Conservation (phyloP, 768 basidiomycete species). For the Lactifluus volemus region DNA sequence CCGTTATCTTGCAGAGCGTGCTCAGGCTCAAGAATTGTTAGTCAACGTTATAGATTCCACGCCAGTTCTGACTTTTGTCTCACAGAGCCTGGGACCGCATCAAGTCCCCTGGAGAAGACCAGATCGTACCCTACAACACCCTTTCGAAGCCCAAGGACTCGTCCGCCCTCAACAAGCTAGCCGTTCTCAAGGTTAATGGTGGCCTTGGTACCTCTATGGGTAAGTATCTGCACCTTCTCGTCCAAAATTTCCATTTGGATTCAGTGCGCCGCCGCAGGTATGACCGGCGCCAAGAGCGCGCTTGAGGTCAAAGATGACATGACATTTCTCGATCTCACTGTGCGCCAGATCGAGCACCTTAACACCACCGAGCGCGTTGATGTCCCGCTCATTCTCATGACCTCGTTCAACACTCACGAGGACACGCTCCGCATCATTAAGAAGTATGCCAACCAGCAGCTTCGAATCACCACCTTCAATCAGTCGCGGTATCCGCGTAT, state of each 20-base stretch:
- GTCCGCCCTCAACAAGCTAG: constrained; percentile 54
- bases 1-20: constrained; percentile 84
- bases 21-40: constrained; percentile 79
- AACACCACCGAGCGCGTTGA: constrained; percentile 53
- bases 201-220: constrained; percentile 64
- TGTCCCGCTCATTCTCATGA: constrained; percentile 76
- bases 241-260: not conserved
- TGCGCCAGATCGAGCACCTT: constrained; percentile 61
- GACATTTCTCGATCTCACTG: constrained; percentile 60
- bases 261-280: constrained; percentile 27
- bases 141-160: constrained; percentile 39
- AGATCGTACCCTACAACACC: constrained; percentile 51
- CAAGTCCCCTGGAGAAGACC: constrained; percentile 53
- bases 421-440: constrained; percentile 72
- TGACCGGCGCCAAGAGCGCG: constrained; percentile 59
- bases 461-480: constrained; percentile 63
- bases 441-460: constrained; percentile 73
- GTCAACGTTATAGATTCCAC: not conserved
- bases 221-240: constrained; percentile 15
- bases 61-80: constrained; percentile 18
- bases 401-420: constrained; percentile 75
- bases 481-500: constrained; percentile 71
- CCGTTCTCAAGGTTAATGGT: constrained; percentile 73
- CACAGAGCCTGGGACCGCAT: constrained; percentile 33
- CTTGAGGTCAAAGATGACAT: constrained; percentile 69